Base-by-base conservation (phyloP, 2,329 filamentous ascomycete species). In the Fusarium sp. region DNA sequence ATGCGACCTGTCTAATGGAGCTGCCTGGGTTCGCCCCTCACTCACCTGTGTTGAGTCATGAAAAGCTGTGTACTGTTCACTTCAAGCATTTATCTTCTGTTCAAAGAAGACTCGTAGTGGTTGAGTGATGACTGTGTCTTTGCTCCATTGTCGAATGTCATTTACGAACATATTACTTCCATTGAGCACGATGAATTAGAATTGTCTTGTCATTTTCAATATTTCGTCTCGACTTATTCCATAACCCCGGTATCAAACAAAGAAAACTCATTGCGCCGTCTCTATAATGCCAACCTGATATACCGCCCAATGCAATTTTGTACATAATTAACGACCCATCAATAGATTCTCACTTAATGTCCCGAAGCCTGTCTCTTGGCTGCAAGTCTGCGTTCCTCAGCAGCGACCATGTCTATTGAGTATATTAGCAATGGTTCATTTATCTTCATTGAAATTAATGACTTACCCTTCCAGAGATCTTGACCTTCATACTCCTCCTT, bases 391-490 rank as follows among this genome's bases (percentile, higher is more conserved):
- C 86, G 84, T 83, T 95, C 92, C 83, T 94, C 92, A 24, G 92
- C 90, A 64, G 88, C 92, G 47, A 95, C 91, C 92, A 95, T 95
- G 75, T 95, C 91, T 92, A 73, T 30, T n/a, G 18, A 47, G 13
- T n/a, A n/a, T 45, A 72, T 62, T 70, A 71, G 51, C n/a, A 10
- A 22, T 20, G 7, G 3, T 30, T 29, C 14, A 4, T 4, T 34
- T 16, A 12, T 9, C 5, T n/a, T 24, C 2, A 11, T 27, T 52
- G 22, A 4, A 4, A 12, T 16, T 4, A 6, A 2, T 4, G 0
- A 54, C 88, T 79, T 82, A 92, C 91, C 91, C 85, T 89, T 96
- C 96, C 96, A 99, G 75, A 98, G 86, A 81, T 98, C 94, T 83
- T 97, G 93, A 41, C 94, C 93, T 78, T 91, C 87, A 79, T 97